phyloP scores from a whole-genome alignment of 768 basidiomycete genomes.

The Cystobasidium ongulense region DNA sequence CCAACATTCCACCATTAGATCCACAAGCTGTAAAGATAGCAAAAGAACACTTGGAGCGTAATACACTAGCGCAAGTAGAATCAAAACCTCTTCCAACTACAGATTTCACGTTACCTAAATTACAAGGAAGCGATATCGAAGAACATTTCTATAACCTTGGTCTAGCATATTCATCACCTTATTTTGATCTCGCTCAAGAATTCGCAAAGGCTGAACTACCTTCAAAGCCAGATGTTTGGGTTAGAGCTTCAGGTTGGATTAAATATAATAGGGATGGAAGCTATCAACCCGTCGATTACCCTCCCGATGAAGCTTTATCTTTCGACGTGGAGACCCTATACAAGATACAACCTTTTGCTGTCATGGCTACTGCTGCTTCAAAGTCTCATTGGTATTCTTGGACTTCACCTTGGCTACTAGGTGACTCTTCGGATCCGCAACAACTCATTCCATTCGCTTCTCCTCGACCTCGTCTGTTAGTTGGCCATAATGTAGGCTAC shows the following conservation, averaged over 20 bases:
- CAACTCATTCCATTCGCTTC: conserved; percentile 62
- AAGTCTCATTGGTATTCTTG: conserved; percentile 85
- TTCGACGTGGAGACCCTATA: conserved; percentile 93
- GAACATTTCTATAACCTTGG: conserved; percentile 86
- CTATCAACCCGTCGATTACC: conserved; percentile 61
- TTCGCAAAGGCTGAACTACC: conserved; percentile 56
- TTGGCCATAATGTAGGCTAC: conserved; percentile 93
- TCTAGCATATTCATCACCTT: conserved; percentile 60
- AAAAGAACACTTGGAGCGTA: conserved; percentile 66
- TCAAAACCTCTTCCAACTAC: conserved; percentile 66
- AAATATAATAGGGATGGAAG: conserved; percentile 75
- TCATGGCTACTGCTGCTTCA: conserved; percentile 82
- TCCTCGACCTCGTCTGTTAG: conserved; percentile 53
- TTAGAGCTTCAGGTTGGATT: conserved; percentile 69
- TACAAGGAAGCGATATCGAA: conserved; percentile 71
- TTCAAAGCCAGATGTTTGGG: conserved; percentile 55
- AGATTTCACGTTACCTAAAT: conserved; percentile 68
- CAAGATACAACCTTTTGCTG: conserved; percentile 62
- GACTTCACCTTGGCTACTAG: conserved; percentile 87
- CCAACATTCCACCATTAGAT: conserved; percentile 56
- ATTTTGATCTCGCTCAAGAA: conserved; percentile 59
- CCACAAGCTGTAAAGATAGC: conserved; percentile 63
- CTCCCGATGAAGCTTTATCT: conserved; percentile 58
- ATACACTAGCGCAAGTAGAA: conserved; percentile 54
- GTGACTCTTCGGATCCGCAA: conserved; percentile 51